Base-by-base conservation (phyloP, 2,329 filamentous ascomycete species). In the Aaosphaeria arxii region DNA sequence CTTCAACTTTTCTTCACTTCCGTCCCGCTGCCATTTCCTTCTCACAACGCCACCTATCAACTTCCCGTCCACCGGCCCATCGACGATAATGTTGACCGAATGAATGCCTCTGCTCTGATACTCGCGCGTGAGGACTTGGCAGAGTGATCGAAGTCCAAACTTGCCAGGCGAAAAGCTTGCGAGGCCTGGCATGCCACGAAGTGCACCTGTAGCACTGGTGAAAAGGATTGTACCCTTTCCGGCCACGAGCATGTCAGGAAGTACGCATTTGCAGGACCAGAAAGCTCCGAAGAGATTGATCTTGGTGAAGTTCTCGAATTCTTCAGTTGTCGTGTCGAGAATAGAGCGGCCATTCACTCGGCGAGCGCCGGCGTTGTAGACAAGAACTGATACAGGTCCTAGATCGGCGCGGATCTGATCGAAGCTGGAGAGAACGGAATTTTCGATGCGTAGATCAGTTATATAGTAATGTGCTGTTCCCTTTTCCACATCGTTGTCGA, bases 301-400 rank as follows among this genome's bases (percentile, higher is more conserved):
- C 33, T 58, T 58, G 7, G 55, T 58, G 36, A 58, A 58, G 35
- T 53, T 54, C 45, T 58, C 55, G 30, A 58, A 58, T 40, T 58
- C 55, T 17, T 56, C 51, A 1, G 53, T 54, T 0, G 49, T 50
- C 2, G 55, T 58, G 36, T 58, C 55, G 43, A 58, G 44, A n/a
- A 58, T 50, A 7, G 48, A 49, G 17, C 53, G 45, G 41, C 55
- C 55, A 30, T 58, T 35, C 7, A 35, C 32, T n/a, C 32, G 54
- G 29, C 54, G 55, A 11, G 55, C 55, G 9, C 55, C 55, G 6
- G 55, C 55, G 33, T 58, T 58, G 44, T 58, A 58, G 28, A 58
- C 55, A 17, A 58, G 50, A 35, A 58, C 54, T 31, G 54, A 30
- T 17, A 56, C 49, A 4, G 54, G 54, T 5, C 55, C 55, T 4